Percentiles rank a stretch among this genome's conserved stretches.
Evolutionary conservation across 306 rosid species (phyloP).

Genomic region (Canavalia ensiformis): DNA sequence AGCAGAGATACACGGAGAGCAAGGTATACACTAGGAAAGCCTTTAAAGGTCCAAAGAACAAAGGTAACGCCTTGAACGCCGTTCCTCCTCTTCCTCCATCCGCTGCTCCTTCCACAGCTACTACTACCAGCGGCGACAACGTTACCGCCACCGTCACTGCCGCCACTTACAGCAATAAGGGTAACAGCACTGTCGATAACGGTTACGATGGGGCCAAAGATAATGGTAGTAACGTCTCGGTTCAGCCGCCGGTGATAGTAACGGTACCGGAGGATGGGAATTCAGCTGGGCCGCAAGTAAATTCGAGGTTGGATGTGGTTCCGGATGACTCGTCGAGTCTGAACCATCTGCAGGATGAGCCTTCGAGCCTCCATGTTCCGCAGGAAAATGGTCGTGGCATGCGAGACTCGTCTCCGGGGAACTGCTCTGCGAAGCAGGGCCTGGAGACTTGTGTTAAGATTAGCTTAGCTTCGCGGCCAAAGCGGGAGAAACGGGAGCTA

Average conservation of each 20-base stretch:
- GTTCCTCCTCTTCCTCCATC: conserved; percentile 6
- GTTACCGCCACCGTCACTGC: conserved; percentile 1
- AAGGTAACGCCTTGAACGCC: conserved; percentile 42
- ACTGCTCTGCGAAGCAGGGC: conserved; percentile 51
- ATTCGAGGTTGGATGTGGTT: conserved; percentile 53
- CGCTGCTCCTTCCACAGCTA: background rate
- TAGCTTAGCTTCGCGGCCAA: conserved; percentile 57
- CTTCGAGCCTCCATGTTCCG: background rate
- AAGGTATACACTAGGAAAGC: conserved; percentile 83
- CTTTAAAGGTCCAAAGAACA: conserved; percentile 68
- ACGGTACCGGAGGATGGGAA: conserved; percentile 53
- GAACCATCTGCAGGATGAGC: conserved; percentile 53
- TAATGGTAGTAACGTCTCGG: conserved; percentile 37
- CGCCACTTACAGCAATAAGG: background rate
- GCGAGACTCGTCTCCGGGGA: conserved; percentile 56
- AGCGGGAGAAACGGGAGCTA: conserved; percentile 66
- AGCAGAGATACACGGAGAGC: conserved; percentile 65
- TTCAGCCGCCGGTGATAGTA: conserved; percentile 38
- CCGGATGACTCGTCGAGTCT: conserved; percentile 61
- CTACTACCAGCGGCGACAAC: conserved; percentile 18
- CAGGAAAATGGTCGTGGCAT: conserved; percentile 42
- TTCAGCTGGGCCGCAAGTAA: conserved; percentile 46
- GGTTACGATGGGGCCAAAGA: conserved; percentile 36
- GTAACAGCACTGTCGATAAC: conserved; percentile 8
- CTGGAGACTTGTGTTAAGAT: conserved; percentile 54